These are phyloP conservation scores for Didymella sp. DNA, from an alignment of 2,329 filamentous ascomycete genomes.

Conservation along the genomic window DNA sequence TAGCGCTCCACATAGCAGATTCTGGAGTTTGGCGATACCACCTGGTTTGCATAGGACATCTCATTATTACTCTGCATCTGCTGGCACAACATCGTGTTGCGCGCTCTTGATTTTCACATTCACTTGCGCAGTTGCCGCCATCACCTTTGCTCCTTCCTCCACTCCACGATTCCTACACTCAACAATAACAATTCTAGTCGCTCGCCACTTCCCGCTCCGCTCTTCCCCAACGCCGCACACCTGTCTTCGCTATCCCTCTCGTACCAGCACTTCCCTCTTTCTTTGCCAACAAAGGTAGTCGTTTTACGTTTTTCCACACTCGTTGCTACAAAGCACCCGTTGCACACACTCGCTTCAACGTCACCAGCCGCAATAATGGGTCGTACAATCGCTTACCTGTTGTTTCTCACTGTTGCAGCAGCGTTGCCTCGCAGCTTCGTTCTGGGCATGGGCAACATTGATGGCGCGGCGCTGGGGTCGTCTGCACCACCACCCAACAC, in stretches of 20 bases:
- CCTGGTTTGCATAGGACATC: conserved; percentile 24
- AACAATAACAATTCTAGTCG: background rate
- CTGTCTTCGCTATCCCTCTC: background rate
- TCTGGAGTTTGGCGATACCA: conserved; percentile 30
- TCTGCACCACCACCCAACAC: background rate
- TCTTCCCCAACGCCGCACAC: background rate
- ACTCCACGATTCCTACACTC: background rate
- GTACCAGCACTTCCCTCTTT: background rate
- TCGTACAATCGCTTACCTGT: background rate
- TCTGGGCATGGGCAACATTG: conserved; percentile 7
- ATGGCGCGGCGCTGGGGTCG: background rate
- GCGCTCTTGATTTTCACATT: conserved; percentile 1
- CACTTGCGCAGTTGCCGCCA: conserved; percentile 10
- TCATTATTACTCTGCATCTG: conserved; percentile 7
- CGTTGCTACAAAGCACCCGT: background rate
- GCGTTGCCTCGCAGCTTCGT: conserved; percentile 7
- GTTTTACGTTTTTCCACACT: conserved; percentile 1
- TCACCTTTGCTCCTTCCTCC: background rate
- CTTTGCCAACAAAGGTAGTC: background rate
- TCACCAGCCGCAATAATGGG: conserved; percentile 1
- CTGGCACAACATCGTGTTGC: conserved; percentile 17
- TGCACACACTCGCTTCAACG: conserved; percentile 1
- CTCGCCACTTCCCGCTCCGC: background rate
- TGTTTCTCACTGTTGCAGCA: background rate
- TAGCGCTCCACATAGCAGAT: conserved; percentile 22